Evolutionary conservation across 1,284 basidiomycete species (phyloP), one percentile per base, ranked within the genome.

Genomic region (Rhodotorula glutinis): DNA sequence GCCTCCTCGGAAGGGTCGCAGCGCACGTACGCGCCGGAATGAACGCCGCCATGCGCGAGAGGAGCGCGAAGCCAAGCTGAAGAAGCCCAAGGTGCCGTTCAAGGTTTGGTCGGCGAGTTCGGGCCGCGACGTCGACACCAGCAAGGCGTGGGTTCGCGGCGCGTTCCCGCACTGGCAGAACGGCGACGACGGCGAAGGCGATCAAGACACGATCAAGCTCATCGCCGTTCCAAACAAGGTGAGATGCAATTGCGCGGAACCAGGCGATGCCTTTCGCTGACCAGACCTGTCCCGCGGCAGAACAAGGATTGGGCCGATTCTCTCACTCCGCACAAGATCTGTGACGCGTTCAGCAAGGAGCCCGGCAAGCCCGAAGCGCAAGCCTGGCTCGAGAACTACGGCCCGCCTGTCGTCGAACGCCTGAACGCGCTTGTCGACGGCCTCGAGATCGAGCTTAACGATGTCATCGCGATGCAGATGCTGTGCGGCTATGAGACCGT

Each of bases 281-380:
- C 43, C 9, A 7, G 7, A 5, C 43, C 5, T 5, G 21, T 44
- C 43, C n/a, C 17, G 17, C 14, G 4, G 43, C 43, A 66, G 63
- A 38, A 77, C 11, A 74, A 74, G 46, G 76, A 78, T 47, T 82
- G 81, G 81, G 76, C 78, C 57, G 70, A 74, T 54, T 75, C 75
- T 13, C 63, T 81, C 49, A 81, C 80, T 0, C 81, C 80, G 16
- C 80, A 82, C 65, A 81, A 81, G 75, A 77, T 79, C 33, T 82
- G 81, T 74, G 75, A 77, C 57, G 73, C 78, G 1, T 82, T 80
- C 65, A 76, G 79, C 51, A 82, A 82, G 69, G 71, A 78, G 61
- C 69, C 74, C 8, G 80, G 80, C 27, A 76, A 80, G 56, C 65
- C 70, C 23, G 79, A 80, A 47, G 78, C 79, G 11, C 75, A 75